Evolutionary conservation across 2,329 filamentous ascomycete genomes (phyloP).

Genomic region (Aureobasidium sp.): DNA sequence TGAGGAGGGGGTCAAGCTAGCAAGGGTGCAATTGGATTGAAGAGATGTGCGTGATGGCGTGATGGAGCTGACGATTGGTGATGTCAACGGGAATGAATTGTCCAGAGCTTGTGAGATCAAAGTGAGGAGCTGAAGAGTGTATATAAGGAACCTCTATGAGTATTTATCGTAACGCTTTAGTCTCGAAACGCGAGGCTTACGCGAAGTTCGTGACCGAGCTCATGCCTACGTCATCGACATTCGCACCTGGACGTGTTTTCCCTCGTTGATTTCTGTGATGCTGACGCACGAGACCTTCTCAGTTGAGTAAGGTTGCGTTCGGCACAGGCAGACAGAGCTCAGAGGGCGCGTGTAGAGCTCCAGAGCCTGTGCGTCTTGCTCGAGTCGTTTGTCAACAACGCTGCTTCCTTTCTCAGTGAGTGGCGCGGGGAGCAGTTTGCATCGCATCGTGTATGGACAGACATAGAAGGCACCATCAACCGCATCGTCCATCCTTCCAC

Average conservation of each 20-base stretch:
- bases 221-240: not conserved
- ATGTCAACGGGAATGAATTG: constrained; percentile 1
- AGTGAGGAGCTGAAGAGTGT: constrained; percentile 11
- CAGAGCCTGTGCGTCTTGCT: not conserved
- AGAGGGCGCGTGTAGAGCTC: not conserved
- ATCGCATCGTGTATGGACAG: not conserved
- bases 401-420: not conserved
- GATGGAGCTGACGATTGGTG: constrained; percentile 8
- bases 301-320: constrained; percentile 8
- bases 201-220: constrained; percentile 6
- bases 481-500: constrained; percentile 65
- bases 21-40: not conserved
- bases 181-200: constrained; percentile 5
- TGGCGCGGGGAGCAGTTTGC: not conserved
- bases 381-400: not conserved
- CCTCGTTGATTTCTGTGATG: not conserved
- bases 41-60: not conserved
- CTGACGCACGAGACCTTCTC: constrained; percentile 13
- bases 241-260: not conserved
- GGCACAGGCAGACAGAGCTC: constrained; percentile 8
- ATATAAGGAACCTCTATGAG: constrained; percentile 14
- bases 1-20: not conserved
- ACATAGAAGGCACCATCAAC: constrained; percentile 32
- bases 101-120: not conserved
- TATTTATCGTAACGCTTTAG: constrained; percentile 14